A percentile compares a stretch with the other conserved stretches of the same genome.
Evolutionary conservation across 371 early-diverging fungal species (phyloP).

Genomic region (Mycotypha africana): DNA sequence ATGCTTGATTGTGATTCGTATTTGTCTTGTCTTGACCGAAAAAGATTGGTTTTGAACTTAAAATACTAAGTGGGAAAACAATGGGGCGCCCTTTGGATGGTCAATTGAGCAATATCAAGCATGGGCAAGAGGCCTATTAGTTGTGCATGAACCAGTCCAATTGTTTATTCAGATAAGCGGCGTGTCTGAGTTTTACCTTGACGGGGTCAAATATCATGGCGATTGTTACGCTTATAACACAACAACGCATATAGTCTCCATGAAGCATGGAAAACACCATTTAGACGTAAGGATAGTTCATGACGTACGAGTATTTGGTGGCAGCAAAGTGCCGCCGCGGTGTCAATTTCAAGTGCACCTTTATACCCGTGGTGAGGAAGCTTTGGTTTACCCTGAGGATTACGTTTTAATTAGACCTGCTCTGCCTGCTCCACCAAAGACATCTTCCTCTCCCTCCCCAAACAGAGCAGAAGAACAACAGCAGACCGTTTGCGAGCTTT

Average conservation of each 20-base stretch:
- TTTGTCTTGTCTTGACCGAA: too few species aligned
- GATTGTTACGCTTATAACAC: constrained; percentile 41
- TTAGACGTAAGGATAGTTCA: constrained; percentile 52
- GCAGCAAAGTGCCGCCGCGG: constrained; percentile 44
- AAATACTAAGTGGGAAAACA: constrained; percentile 60
- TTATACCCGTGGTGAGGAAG: constrained; percentile 1
- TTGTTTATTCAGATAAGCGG: constrained; percentile 35
- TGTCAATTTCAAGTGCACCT: constrained; percentile 22
- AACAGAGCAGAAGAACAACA: too few species aligned
- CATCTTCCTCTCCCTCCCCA: too few species aligned
- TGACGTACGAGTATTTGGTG: constrained; percentile 64
- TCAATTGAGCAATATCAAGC: constrained; percentile 48
- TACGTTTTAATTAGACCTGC: background rate
- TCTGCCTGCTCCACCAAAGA: too few species aligned
- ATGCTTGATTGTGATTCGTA: too few species aligned
- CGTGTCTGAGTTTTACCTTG: constrained; percentile 41
- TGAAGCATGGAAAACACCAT: constrained; percentile 39
- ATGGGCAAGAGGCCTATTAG: constrained; percentile 40
- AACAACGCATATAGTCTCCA: constrained; percentile 29
- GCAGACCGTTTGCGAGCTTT: background rate
- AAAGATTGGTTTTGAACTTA: too few species aligned
- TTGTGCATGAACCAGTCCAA: constrained; percentile 6
- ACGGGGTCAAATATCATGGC: constrained; percentile 31
- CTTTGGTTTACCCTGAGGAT: constrained; percentile 7
- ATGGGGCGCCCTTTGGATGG: constrained; percentile 53